Percentiles rank a stretch among this genome's conserved stretches.
Evolutionary conservation across 768 basidiomycete species (phyloP).

Genomic region (Lactarius trivialis): DNA sequence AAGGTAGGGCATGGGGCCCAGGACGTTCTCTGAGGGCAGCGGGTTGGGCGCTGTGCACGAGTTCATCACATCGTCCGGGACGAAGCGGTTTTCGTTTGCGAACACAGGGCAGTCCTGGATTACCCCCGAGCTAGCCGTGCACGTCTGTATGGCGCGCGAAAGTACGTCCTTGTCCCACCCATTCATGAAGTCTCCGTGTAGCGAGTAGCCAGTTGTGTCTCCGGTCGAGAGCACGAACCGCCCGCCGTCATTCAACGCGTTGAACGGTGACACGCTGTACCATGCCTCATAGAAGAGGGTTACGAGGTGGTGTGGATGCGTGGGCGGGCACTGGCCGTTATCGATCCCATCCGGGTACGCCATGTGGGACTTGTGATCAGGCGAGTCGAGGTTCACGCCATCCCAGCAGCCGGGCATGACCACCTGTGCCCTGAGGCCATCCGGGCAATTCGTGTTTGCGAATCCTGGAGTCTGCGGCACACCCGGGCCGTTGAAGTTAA

Average conservation of each 20-base stretch:
- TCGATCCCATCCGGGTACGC: slow-evolving; percentile 27
- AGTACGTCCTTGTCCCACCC: slow-evolving; percentile 40
- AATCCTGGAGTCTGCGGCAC: slow-evolving; percentile 18
- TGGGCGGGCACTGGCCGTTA: slow-evolving; percentile 3
- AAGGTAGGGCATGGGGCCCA: not conserved
- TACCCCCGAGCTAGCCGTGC: slow-evolving; percentile 21
- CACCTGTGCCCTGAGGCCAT: slow-evolving; percentile 29
- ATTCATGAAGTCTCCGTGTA: slow-evolving; percentile 35
- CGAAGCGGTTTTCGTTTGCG: slow-evolving; percentile 4
- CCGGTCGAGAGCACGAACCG: slow-evolving; percentile 38
- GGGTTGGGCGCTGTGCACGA: slow-evolving; percentile 9
- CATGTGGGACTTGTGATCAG: slow-evolving; percentile 36
- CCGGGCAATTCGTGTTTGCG: slow-evolving; percentile 24
- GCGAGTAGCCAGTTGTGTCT: slow-evolving; percentile 39
- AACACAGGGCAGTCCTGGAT: slow-evolving; percentile 15
- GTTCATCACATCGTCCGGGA: not conserved
- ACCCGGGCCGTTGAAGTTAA: not conserved
- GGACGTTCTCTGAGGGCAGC: too few species aligned
- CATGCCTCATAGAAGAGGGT: slow-evolving; percentile 39
- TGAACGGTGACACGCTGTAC: slow-evolving; percentile 28
- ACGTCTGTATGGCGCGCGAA: slow-evolving; percentile 31
- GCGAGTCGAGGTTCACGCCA: slow-evolving; percentile 34
- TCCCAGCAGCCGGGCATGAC: slow-evolving; percentile 37
- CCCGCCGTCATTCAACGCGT: slow-evolving; percentile 27
- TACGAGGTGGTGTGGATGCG: slow-evolving; percentile 33